Evolutionary conservation across 768 basidiomycete species (phyloP).

Genomic region (Kwoniella dejecticola): DNA sequence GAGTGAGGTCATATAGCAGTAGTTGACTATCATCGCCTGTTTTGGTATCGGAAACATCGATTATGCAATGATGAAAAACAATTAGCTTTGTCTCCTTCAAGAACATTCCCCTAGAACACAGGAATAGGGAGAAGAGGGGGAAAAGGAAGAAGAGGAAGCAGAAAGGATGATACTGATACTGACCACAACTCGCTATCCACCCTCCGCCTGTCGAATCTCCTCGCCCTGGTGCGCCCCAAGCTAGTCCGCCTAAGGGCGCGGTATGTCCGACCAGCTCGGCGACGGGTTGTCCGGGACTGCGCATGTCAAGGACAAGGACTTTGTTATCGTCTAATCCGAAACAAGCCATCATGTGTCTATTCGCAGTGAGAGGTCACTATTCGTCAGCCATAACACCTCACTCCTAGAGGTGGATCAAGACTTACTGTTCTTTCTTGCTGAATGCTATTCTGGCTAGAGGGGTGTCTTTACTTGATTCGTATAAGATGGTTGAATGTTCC

Average conservation of each 20-base stretch:
- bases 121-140: too few relatives aligned
- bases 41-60: too few relatives aligned
- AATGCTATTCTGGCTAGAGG: constrained; percentile 54
- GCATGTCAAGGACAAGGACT: constrained; percentile 93
- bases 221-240: constrained; percentile 73
- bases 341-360: constrained; percentile 93
- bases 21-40: constrained; percentile 91
- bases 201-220: constrained; percentile 63
- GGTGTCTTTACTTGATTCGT: constrained; percentile 64
- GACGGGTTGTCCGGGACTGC: constrained; percentile 91
- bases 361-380: too few relatives aligned
- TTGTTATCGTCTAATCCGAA: constrained; percentile 92
- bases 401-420: too few relatives aligned
- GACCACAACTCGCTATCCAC: constrained; percentile 83
- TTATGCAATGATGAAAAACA: too few relatives aligned
- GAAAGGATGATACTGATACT: constrained; percentile 41
- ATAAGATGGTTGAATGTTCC: constrained; percentile 97
- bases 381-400: too few relatives aligned
- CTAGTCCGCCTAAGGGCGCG: constrained; percentile 78
- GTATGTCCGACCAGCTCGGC: constrained; percentile 85
- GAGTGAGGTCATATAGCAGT: constrained; percentile 83
- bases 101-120: too few relatives aligned
- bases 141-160: too few relatives aligned
- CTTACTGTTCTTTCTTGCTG: constrained; percentile 58
- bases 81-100: too few relatives aligned